Percentiles rank a stretch among this genome's conserved stretches.
Evolutionary conservation across 2,329 filamentous ascomycete species (phyloP).

Genomic region (Ophiostoma himal-ulmi): DNA sequence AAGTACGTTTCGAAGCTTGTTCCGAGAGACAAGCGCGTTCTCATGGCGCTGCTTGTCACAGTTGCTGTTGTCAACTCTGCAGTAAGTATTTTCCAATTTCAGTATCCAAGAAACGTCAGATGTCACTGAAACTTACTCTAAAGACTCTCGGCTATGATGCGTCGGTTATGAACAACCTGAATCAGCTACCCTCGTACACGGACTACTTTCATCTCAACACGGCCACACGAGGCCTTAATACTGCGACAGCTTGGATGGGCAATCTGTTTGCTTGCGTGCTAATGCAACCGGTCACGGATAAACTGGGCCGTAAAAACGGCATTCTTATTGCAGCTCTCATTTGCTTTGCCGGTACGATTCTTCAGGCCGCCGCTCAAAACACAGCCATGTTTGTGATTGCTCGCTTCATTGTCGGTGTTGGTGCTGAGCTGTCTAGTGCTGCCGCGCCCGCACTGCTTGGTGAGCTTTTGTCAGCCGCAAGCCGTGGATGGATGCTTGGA

Average conservation of each 20-base stretch:
- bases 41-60: background rate
- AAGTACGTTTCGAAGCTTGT: background rate
- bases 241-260: background rate
- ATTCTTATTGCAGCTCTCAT: background rate
- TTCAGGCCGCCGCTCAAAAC: background rate
- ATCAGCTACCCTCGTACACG: too few species aligned
- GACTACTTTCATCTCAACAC: too few species aligned
- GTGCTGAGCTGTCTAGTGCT: background rate
- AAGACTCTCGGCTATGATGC: too few species aligned
- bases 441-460: background rate
- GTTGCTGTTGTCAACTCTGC: background rate
- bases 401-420: background rate
- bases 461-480: background rate
- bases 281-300: background rate
- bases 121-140: background rate
- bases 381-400: background rate
- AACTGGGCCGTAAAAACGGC: background rate
- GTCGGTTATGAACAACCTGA: too few species aligned
- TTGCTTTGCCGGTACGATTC: background rate
- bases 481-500: slow-evolving; percentile 38
- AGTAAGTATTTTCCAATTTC: background rate
- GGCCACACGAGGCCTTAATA: background rate
- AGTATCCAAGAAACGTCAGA: background rate
- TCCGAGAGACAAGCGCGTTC: background rate
- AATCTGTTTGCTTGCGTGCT: background rate